These are phyloP conservation scores for Vickermania spadyakhi DNA, from an alignment of 208 protist genomes.

Conservation along the genomic window DNA sequence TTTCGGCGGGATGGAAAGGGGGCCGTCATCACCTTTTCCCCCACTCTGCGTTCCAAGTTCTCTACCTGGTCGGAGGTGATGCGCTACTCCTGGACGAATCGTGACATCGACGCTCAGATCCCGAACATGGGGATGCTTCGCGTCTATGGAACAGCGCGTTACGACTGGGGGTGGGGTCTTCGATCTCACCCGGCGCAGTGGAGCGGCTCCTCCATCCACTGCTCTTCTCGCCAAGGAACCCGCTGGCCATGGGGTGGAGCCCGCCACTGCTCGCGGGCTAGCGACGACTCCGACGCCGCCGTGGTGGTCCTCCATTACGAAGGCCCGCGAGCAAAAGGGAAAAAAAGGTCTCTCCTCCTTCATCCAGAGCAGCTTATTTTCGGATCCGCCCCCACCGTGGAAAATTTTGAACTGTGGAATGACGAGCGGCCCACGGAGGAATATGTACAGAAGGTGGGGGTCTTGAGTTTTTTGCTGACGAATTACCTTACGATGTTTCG, in stretches of 20 bases:
- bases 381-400: constrained; percentile 39
- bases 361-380: constrained; percentile 69
- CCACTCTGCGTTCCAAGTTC: constrained; percentile 50
- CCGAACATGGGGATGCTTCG: constrained; percentile 53
- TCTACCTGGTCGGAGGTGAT: constrained; percentile 46
- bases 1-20: constrained; percentile 38
- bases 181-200: constrained; percentile 61
- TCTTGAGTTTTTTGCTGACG: constrained; percentile 58
- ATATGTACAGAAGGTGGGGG: constrained; percentile 36
- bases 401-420: constrained; percentile 58
- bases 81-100: constrained; percentile 64
- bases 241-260: not conserved
- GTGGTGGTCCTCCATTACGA: constrained; percentile 84
- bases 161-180: constrained; percentile 81
- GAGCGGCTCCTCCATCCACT: constrained; percentile 35
- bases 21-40: constrained; percentile 68
- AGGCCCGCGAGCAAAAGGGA: constrained; percentile 44
- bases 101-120: constrained; percentile 64
- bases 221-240: not conserved
- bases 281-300: constrained; percentile 26
- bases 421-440: constrained; percentile 54
- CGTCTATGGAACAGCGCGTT: constrained; percentile 62
- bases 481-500: constrained; percentile 74
- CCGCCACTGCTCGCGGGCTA: not conserved
- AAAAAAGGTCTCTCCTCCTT: constrained; percentile 61